Conservation (phyloP, 2,329 filamentous ascomycete genomes). For the Rosellinia necatrix region DNA sequence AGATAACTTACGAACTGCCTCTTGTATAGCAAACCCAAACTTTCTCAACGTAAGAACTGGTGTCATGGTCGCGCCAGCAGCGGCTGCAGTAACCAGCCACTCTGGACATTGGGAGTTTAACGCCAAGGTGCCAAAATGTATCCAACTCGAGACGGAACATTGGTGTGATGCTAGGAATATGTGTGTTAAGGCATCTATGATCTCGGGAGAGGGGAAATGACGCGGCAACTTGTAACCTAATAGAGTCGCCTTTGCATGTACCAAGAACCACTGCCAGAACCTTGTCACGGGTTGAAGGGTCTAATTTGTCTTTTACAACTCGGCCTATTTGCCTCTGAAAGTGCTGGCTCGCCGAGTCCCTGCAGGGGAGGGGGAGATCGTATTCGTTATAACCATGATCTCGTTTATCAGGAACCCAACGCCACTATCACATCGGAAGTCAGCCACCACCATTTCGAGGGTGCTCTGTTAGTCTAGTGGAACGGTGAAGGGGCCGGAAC, state of each 20-base stretch:
- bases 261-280: slow-evolving; percentile 67
- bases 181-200: slow-evolving; percentile 64
- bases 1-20: slow-evolving; percentile 51
- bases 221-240: slow-evolving; percentile 56
- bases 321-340: slow-evolving; percentile 47
- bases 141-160: slow-evolving; percentile 61
- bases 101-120: slow-evolving; percentile 61
- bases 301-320: slow-evolving; percentile 50
- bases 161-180: slow-evolving; percentile 62
- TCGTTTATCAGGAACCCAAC: slow-evolving; percentile 52
- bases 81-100: slow-evolving; percentile 62
- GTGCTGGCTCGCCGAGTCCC: slow-evolving; percentile 45
- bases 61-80: slow-evolving; percentile 64
- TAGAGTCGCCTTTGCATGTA: slow-evolving; percentile 57
- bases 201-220: slow-evolving; percentile 57
- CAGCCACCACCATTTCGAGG: no score
- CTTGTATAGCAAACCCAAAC: slow-evolving; percentile 62
- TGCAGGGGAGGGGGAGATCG: slow-evolving; percentile 50
- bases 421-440: no score
- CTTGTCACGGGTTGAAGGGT: slow-evolving; percentile 59
- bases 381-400: slow-evolving; percentile 53
- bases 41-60: slow-evolving; percentile 62
- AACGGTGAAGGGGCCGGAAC: no score
- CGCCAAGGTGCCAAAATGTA: slow-evolving; percentile 65
- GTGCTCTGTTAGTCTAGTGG: no score